These are phyloP conservation scores for Ilex paraguariensis DNA, from an alignment of 305 asterid genomes.

Conservation along the genomic window DNA sequence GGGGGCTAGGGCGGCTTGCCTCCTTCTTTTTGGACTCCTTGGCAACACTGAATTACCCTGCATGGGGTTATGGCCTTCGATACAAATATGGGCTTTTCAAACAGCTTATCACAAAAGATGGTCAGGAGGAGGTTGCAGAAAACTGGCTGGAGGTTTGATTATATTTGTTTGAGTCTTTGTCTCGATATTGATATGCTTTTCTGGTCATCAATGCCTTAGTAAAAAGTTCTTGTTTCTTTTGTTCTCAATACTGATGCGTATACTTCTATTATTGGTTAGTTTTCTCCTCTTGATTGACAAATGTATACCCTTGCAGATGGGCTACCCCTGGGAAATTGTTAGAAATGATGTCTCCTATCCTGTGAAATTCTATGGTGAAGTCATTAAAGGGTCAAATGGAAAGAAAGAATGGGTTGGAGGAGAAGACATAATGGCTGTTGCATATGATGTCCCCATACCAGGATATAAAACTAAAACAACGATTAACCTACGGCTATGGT, in stretches of 20 bases:
- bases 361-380: constrained; percentile 76
- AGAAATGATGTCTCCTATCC: constrained; percentile 81
- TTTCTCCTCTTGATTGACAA: constrained; percentile 7
- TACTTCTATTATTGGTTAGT: constrained; percentile 6
- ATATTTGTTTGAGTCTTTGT: background rate
- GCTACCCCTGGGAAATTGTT: constrained; percentile 90
- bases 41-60: constrained; percentile 87
- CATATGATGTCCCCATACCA: constrained; percentile 88
- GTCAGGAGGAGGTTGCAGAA: constrained; percentile 92
- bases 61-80: constrained; percentile 96
- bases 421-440: constrained; percentile 72
- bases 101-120: constrained; percentile 74
- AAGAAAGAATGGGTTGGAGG: constrained; percentile 81
- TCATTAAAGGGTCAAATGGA: constrained; percentile 59
- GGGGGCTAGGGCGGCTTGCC: constrained; percentile 93
- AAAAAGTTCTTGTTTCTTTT: background rate
- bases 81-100: constrained; percentile 83
- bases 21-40: constrained; percentile 90
- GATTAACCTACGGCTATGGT: constrained; percentile 80
- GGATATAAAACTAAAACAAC: constrained; percentile 84
- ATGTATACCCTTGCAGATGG: constrained; percentile 39
- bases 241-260: background rate
- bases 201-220: too few species aligned
- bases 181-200: too few species aligned
- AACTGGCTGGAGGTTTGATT: constrained; percentile 85